These are phyloP conservation scores for Parietichytrium sp. DNA, from an alignment of 108 stramenopile genomes.

Conservation along the genomic window DNA sequence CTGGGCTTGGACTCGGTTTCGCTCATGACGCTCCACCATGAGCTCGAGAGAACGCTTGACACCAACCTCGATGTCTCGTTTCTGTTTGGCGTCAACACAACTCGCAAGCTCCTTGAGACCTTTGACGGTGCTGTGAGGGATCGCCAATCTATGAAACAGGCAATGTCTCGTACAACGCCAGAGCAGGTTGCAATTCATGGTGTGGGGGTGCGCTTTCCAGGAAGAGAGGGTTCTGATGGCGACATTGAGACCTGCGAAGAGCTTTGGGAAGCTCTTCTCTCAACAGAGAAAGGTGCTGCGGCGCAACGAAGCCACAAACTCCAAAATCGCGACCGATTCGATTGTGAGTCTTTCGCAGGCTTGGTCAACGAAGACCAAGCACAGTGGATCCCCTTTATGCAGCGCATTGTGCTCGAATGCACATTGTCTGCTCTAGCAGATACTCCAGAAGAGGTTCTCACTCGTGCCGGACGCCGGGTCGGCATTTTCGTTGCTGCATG, in stretches of 20 bases:
- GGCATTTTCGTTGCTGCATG: slow-evolving; percentile 17
- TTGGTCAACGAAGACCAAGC: background rate
- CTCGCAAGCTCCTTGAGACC: background rate
- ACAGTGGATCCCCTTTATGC: background rate
- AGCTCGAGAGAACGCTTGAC: background rate
- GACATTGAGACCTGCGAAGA: slow-evolving; percentile 7
- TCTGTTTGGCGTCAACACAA: background rate
- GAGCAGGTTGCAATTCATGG: background rate
- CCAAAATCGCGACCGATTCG: background rate
- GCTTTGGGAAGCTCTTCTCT: background rate
- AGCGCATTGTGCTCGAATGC: background rate
- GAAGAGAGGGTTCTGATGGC: background rate
- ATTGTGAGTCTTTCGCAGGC: background rate
- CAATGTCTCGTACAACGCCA: background rate
- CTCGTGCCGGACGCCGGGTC: background rate
- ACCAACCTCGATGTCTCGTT: background rate
- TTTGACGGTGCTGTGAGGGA: background rate
- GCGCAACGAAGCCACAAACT: background rate
- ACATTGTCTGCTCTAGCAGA: background rate
- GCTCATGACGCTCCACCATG: background rate
- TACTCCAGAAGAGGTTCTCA: background rate
- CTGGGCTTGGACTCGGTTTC: slow-evolving; percentile 20
- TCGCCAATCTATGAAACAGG: background rate
- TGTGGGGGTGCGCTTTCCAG: background rate
- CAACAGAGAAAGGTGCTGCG: background rate